Percentiles rank a stretch among this genome's conserved stretches.
Conservation (phyloP, 1,284 basidiomycete genomes). For the Ceratobasidium sp. region DNA sequence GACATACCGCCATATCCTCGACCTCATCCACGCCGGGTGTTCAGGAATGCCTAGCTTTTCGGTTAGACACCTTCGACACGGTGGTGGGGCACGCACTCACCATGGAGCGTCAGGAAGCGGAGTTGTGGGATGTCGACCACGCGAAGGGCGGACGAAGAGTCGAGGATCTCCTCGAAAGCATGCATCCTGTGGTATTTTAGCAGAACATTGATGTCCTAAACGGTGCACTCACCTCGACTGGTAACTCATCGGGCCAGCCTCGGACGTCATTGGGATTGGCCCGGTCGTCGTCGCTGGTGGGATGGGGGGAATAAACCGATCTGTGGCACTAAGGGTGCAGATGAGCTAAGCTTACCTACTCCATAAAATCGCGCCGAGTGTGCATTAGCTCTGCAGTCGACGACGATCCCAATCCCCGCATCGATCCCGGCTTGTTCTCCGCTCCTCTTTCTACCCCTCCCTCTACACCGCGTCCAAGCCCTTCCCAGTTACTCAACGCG, state of each 20-base stretch:
- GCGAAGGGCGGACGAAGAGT: slow-evolving; percentile 45
- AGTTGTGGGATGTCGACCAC: slow-evolving; percentile 44
- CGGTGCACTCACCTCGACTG: slow-evolving; percentile 17
- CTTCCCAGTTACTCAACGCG: background rate
- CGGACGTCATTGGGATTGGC: slow-evolving; percentile 8
- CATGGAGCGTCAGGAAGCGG: slow-evolving; percentile 43
- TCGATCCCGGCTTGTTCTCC: slow-evolving; percentile 22
- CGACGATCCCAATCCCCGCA: slow-evolving; percentile 36
- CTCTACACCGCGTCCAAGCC: background rate
- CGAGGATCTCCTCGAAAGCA: slow-evolving; percentile 46
- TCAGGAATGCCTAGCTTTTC: slow-evolving; percentile 43
- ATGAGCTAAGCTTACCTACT: slow-evolving; percentile 25
- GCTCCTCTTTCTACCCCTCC: background rate
- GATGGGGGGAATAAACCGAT: slow-evolving; percentile 31
- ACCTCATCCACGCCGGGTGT: slow-evolving; percentile 47
- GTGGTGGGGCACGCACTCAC: slow-evolving; percentile 4
- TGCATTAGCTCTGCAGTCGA: slow-evolving; percentile 16
- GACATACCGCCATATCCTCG: slow-evolving; percentile 47
- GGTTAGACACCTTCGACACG: slow-evolving; percentile 7
- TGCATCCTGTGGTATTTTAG: slow-evolving; percentile 39
- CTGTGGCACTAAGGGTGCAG: background rate
- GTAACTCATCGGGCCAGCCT: slow-evolving; percentile 32
- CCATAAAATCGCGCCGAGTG: slow-evolving; percentile 19
- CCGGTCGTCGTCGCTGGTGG: slow-evolving; percentile 21
- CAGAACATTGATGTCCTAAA: background rate